A percentile compares a stretch with the other conserved stretches of the same genome.
Conservation (phyloP, 371 early-diverging fungal genomes). For the Parasitella parasitica region DNA sequence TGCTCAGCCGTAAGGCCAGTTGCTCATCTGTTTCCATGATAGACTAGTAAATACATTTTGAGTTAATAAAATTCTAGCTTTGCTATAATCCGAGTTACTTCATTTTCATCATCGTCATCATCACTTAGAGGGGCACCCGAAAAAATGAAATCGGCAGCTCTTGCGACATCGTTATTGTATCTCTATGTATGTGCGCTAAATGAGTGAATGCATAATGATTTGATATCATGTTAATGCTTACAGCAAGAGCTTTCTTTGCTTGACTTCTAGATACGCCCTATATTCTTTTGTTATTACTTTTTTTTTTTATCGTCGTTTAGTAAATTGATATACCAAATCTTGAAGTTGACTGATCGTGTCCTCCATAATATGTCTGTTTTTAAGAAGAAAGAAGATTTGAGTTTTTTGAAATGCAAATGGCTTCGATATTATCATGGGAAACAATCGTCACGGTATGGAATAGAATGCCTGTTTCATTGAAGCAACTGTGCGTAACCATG, state of each 20-base stretch:
- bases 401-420: neutral
- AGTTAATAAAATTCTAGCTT: neutral
- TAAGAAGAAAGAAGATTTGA: neutral
- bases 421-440: neutral
- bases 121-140: constrained; percentile 39
- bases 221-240: constrained; percentile 16
- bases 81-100: neutral
- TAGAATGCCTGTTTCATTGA: no score
- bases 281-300: neutral
- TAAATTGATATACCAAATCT: constrained; percentile 19
- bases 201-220: neutral
- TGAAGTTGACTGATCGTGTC: constrained; percentile 27
- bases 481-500: no score
- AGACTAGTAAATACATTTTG: neutral
- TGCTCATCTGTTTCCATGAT: constrained; percentile 2
- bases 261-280: constrained; percentile 44
- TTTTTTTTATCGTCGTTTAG: no score
- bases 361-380: constrained; percentile 5
- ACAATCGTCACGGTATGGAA: neutral
- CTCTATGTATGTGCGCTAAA: constrained; percentile 37
- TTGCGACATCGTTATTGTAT: constrained; percentile 51
- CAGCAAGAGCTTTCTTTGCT: constrained; percentile 42
- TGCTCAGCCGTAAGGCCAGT: constrained; percentile 5
- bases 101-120: constrained; percentile 13
- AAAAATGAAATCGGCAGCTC: constrained; percentile 54